Evolutionary conservation across 1,139 yeast species (phyloP), one percentile per base, ranked within the genome.

Genomic region (Hemisphaericaspora xylofermentans): DNA sequence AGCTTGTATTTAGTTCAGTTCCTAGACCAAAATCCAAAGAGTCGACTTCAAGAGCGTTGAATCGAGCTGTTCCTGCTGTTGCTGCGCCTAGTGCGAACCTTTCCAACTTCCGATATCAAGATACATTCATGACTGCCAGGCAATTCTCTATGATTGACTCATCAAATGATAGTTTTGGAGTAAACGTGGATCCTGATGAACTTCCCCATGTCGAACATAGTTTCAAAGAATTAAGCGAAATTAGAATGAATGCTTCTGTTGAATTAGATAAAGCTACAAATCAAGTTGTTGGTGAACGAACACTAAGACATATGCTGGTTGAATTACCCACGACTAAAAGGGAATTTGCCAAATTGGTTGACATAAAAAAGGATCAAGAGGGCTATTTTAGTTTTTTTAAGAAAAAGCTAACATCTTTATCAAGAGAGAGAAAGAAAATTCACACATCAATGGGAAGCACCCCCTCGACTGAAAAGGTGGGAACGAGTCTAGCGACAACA

Each of bases 291-390:
- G 63, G 76, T 1, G 82, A 80, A 45, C 60, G 58, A 0, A 64
- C 81, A 0, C 55, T 84, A 38, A 71, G 70, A 47, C 80, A 78
- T 39, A 71, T 83, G 74, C 81, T 87, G 0, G 55, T 60, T 15
- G 64, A 63, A 34, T 58, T 84, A 26, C 91, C 91, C 0, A 66
- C 72, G 1, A 73, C 72, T 13, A 74, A 74, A 42, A 58, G 56
- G n/a, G 86, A 76, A 37, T 83, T 71, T 56, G 59, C 66, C 6
- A 61, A 60, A 38, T 53, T 80, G 25, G 59, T 60, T 2, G 78
- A 69, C 9, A 62, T 76, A 14, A 58, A 60, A 12, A 60, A 60
- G 30, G 68, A 60, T 9, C 80, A 78, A 43, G 51, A 57, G 16
- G 66, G 60, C 3, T 68, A 71, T 49, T 84, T 74, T 52, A 60